A percentile compares a stretch with the other conserved stretches of the same genome.
Conservation (phyloP, 1,284 basidiomycete species). For the Ceratobasidium theobromae region DNA sequence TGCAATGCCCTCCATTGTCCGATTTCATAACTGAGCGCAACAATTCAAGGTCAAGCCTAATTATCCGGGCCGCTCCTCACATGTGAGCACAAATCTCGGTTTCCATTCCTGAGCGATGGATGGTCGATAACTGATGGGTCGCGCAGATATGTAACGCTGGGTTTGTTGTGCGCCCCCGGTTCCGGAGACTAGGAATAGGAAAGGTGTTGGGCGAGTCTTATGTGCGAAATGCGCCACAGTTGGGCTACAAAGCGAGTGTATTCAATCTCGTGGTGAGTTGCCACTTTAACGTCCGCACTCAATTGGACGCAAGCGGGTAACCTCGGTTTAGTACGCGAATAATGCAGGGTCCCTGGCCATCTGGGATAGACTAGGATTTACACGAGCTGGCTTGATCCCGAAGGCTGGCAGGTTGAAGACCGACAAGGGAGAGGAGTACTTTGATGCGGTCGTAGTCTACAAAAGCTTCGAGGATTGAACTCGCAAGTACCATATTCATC, state of each 20-base stretch:
- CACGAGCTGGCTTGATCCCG: constrained; percentile 80
- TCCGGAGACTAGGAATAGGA: constrained; percentile 73
- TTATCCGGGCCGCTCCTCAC: constrained; percentile 89
- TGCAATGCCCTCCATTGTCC: constrained; percentile 1
- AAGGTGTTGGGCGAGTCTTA: constrained; percentile 75
- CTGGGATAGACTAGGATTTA: constrained; percentile 87
- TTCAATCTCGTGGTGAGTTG: constrained; percentile 94
- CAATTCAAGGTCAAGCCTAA: constrained; percentile 76
- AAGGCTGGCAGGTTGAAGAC: constrained; percentile 76
- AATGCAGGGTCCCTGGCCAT: constrained; percentile 58
- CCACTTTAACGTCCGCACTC: constrained; percentile 34
- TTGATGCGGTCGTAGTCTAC: constrained; percentile 86
- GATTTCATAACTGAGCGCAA: constrained; percentile 27
- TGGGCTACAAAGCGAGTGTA: constrained; percentile 85
- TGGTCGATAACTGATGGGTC: background rate
- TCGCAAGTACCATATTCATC: too few relatives aligned
- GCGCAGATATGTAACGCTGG: constrained; percentile 83
- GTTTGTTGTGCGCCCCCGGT: constrained; percentile 74
- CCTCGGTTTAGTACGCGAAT: constrained; percentile 44
- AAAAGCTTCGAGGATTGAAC: constrained; percentile 61
- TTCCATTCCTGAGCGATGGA: background rate
- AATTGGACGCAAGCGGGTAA: constrained; percentile 44
- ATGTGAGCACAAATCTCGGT: constrained; percentile 59
- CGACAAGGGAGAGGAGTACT: constrained; percentile 75
- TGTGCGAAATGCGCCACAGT: constrained; percentile 74